Evolutionary conservation across 2,329 filamentous ascomycete genomes (phyloP).

Genomic region (Aspergillus tanneri): DNA sequence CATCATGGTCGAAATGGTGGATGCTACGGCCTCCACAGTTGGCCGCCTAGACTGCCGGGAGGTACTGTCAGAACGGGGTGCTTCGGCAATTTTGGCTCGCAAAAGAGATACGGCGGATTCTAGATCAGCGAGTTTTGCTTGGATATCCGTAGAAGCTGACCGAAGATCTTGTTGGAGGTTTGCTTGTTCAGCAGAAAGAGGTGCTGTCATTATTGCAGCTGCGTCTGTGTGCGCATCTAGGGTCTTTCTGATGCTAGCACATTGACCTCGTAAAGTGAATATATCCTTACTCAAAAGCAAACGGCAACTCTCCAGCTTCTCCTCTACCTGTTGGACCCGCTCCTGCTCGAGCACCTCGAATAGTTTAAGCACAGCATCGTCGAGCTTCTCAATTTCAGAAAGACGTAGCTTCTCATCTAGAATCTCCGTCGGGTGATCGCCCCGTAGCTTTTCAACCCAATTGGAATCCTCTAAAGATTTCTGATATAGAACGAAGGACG

Average conservation of each 20-base stretch:
- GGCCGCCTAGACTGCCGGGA: constrained; percentile 55
- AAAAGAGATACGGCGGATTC: constrained; percentile 80
- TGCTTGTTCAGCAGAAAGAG: constrained; percentile 79
- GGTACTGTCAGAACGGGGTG: constrained; percentile 51
- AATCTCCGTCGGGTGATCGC: constrained; percentile 62
- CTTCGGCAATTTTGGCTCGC: constrained; percentile 70
- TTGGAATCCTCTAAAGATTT: constrained; percentile 49
- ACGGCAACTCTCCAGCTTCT: constrained; percentile 67
- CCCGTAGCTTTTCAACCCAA: constrained; percentile 42
- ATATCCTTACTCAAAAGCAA: constrained; percentile 67
- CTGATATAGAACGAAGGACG: constrained; percentile 55
- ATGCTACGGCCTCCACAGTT: constrained; percentile 86
- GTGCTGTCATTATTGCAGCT: constrained; percentile 65
- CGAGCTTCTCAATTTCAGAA: constrained; percentile 70
- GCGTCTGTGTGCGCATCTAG: constrained; percentile 69
- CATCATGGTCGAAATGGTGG: constrained; percentile 91
- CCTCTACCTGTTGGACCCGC: constrained; percentile 65
- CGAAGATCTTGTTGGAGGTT: constrained; percentile 82
- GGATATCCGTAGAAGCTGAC: constrained; percentile 69
- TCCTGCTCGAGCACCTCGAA: constrained; percentile 64
- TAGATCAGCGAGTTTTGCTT: constrained; percentile 70
- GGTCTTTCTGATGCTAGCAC: constrained; percentile 75
- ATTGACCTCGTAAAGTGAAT: constrained; percentile 68
- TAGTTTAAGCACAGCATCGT: constrained; percentile 64
- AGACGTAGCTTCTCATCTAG: constrained; percentile 73